These are phyloP conservation scores for Coniosporium apollinis DNA, from an alignment of 495 filamentous ascomycete species.

Conservation along the genomic window DNA sequence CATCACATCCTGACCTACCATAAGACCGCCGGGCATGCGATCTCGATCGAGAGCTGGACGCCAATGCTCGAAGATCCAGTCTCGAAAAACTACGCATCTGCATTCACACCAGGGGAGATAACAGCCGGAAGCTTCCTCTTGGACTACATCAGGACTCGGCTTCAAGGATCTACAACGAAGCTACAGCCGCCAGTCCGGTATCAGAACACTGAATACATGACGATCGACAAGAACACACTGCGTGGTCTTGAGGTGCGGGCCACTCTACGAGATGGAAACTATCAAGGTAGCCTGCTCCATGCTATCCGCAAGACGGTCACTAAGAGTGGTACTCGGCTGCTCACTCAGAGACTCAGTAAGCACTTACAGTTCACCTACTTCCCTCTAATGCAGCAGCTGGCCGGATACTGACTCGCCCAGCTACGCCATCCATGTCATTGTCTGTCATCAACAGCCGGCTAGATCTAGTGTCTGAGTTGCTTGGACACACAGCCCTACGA, in stretches of 20 bases:
- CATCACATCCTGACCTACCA: slow-evolving; percentile 40
- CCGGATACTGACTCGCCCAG: too few relatives aligned
- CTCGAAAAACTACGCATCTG: slow-evolving; percentile 19
- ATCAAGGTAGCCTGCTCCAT: slow-evolving; percentile 73
- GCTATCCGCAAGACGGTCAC: slow-evolving; percentile 78
- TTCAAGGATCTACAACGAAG: slow-evolving; percentile 67
- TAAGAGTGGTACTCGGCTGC: slow-evolving; percentile 69
- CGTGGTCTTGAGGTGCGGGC: slow-evolving; percentile 74
- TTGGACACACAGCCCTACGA: slow-evolving; percentile 42
- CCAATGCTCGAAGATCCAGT: slow-evolving; percentile 57
- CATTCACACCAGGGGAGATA: slow-evolving; percentile 37
- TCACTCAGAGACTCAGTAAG: slow-evolving; percentile 68
- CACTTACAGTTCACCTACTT: too few relatives aligned
- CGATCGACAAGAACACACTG: slow-evolving; percentile 80
- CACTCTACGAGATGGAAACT: slow-evolving; percentile 57
- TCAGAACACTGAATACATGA: slow-evolving; percentile 60
- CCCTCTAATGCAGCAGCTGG: too few relatives aligned
- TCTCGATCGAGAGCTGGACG: slow-evolving; percentile 49
- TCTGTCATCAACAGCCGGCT: slow-evolving; percentile 62
- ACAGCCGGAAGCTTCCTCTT: slow-evolving; percentile 59
- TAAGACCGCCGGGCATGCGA: slow-evolving; percentile 26
- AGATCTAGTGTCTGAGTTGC: slow-evolving; percentile 62
- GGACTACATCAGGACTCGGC: slow-evolving; percentile 60
- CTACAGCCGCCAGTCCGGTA: slow-evolving; percentile 67
- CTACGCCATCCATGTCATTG: slow-evolving; percentile 70